A percentile compares a stretch with the other conserved stretches of the same genome.
Evolutionary conservation across 345 rosid genomes (phyloP).

Genomic region (Gossypium anomalum): DNA sequence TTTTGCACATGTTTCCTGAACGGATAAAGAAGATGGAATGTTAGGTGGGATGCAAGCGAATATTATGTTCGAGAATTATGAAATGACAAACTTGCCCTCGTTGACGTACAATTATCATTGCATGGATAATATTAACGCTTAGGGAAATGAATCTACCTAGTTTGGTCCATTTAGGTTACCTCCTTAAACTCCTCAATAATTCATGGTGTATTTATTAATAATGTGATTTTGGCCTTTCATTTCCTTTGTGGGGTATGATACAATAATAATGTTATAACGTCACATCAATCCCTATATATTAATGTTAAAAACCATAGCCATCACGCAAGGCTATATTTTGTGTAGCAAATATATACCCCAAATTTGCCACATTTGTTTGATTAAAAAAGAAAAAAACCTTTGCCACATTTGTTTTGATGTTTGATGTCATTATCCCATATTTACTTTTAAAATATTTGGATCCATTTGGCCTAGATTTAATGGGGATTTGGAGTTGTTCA

Average conservation of each 20-base stretch:
- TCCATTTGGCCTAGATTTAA: neutral
- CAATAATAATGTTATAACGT: neutral
- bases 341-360: neutral
- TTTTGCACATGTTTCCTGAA: neutral
- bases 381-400: too few relatives aligned
- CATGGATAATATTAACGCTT: slow-evolving; percentile 1
- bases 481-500: neutral
- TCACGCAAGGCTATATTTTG: neutral
- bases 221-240: neutral
- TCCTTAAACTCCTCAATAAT: neutral
- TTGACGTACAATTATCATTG: slow-evolving; percentile 12
- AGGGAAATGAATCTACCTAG: neutral
- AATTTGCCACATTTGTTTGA: neutral
- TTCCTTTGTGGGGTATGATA: neutral
- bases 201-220: neutral
- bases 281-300: neutral
- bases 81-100: slow-evolving; percentile 22
- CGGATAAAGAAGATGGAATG: slow-evolving; percentile 14
- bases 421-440: slow-evolving; percentile 1
- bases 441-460: neutral
- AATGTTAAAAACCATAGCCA: neutral
- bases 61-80: neutral
- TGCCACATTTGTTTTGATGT: neutral
- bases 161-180: slow-evolving; percentile 1
- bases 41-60: slow-evolving; percentile 8